phyloP scores from a whole-genome alignment of 257 asterid species.

The Solanum microdontum region DNA sequence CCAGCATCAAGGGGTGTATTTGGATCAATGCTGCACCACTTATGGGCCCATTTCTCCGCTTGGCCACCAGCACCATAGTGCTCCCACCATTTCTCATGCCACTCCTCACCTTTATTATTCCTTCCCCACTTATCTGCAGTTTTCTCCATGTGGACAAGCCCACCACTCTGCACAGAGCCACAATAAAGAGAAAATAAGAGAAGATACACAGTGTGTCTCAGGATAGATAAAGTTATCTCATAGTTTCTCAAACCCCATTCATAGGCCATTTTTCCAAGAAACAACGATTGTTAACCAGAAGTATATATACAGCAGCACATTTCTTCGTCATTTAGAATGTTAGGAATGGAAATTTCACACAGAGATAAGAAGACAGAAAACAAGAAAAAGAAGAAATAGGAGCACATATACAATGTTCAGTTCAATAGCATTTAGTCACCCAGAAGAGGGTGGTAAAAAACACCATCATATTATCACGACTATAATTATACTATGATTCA shows the following conservation, averaged over 20 bases:
- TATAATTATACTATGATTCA: neutral
- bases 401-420: neutral
- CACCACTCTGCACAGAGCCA: conserved; percentile 40
- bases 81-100: conserved; percentile 99
- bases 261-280: neutral
- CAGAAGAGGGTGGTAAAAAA: neutral
- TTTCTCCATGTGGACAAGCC: conserved; percentile 65
- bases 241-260: neutral
- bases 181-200: neutral
- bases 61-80: conserved; percentile 68
- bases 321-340: neutral
- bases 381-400: neutral
- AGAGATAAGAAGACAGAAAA: neutral
- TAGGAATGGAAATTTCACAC: neutral
- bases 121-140: conserved; percentile 99
- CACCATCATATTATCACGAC: neutral
- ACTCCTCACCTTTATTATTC: conserved; percentile 73
- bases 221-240: neutral
- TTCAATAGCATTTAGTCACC: neutral
- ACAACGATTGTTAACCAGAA: neutral
- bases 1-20: conserved; percentile 72
- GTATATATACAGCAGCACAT: neutral
- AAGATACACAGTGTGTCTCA: neutral
- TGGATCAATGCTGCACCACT: conserved; percentile 93
- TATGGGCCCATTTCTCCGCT: conserved; percentile 92